Evolutionary conservation across 2,329 filamentous ascomycete genomes (phyloP).

Genomic region (Sclerotinia glacialis): DNA sequence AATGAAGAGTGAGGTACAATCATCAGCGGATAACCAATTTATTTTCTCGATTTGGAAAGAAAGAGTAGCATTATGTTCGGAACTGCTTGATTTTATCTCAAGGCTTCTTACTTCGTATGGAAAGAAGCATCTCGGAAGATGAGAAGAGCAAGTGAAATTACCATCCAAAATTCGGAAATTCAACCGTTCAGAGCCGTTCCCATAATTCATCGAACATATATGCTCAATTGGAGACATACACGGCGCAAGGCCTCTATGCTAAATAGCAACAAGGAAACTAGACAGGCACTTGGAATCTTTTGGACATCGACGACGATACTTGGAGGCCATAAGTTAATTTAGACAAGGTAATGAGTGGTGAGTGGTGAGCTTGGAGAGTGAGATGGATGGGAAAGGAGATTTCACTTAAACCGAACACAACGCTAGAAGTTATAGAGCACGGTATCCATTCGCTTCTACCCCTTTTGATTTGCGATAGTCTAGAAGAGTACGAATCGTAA

Average conservation of each 20-base stretch:
- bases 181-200: background rate
- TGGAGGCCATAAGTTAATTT: too few relatives aligned
- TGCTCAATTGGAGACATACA: too few relatives aligned
- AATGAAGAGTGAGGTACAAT: background rate
- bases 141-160: background rate
- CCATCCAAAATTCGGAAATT: background rate
- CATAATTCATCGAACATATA: background rate
- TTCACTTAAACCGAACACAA: too few relatives aligned
- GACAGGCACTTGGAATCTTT: fast-evolving
- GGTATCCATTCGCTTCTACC: background rate
- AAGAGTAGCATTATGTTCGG: background rate
- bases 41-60: background rate
- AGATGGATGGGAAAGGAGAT: too few relatives aligned
- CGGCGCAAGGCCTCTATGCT: background rate
- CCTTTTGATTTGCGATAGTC: too few relatives aligned
- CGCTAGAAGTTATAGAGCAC: background rate
- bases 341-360: too few relatives aligned
- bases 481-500: background rate
- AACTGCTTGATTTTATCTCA: too few relatives aligned
- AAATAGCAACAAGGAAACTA: background rate
- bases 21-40: background rate
- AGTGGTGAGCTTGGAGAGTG: too few relatives aligned
- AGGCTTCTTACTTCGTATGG: too few relatives aligned
- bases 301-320: background rate
- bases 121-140: background rate